Evolutionary conservation across 2,329 filamentous ascomycete species (phyloP).

Genomic region (Onygenales sp.): DNA sequence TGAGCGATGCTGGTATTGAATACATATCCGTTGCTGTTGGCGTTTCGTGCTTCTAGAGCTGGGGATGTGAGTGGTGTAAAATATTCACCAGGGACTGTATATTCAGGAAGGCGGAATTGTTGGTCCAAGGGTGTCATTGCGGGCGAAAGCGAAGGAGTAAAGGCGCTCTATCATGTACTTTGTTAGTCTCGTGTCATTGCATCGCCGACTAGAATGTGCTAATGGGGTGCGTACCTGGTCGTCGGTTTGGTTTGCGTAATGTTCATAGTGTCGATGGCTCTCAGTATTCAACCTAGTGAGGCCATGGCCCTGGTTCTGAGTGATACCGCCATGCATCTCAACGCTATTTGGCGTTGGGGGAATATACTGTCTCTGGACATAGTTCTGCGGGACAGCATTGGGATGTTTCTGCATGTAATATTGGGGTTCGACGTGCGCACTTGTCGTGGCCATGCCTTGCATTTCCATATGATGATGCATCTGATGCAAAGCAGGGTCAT

Average conservation of each 20-base stretch:
- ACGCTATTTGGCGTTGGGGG: constrained; percentile 42
- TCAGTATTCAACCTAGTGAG: constrained; percentile 29
- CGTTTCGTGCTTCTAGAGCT: constrained; percentile 38
- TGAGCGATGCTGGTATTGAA: constrained; percentile 24
- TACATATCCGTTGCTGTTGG: constrained; percentile 25
- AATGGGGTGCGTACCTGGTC: constrained; percentile 29
- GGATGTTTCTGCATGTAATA: constrained; percentile 19
- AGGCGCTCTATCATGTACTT: constrained; percentile 29
- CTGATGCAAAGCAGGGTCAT: constrained; percentile 2
- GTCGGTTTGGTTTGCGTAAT: constrained; percentile 32
- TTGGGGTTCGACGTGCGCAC: constrained; percentile 2
- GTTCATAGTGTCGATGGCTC: constrained; percentile 34
- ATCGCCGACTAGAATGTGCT: not conserved
- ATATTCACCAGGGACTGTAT: constrained; percentile 39
- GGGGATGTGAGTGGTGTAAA: constrained; percentile 43
- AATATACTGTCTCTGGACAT: constrained; percentile 21
- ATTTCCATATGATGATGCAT: constrained; percentile 9
- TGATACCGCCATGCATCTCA: constrained; percentile 36
- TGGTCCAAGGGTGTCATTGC: constrained; percentile 41
- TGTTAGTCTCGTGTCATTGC: not conserved
- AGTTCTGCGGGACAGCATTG: constrained; percentile 11
- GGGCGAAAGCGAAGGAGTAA: constrained; percentile 41
- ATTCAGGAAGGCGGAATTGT: constrained; percentile 38
- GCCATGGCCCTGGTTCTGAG: constrained; percentile 20
- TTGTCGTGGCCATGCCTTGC: constrained; percentile 6